Evolutionary conservation across 331 rosid species (phyloP), one percentile per base, ranked within the genome.

Genomic region (Erythrophleum ivorense): DNA sequence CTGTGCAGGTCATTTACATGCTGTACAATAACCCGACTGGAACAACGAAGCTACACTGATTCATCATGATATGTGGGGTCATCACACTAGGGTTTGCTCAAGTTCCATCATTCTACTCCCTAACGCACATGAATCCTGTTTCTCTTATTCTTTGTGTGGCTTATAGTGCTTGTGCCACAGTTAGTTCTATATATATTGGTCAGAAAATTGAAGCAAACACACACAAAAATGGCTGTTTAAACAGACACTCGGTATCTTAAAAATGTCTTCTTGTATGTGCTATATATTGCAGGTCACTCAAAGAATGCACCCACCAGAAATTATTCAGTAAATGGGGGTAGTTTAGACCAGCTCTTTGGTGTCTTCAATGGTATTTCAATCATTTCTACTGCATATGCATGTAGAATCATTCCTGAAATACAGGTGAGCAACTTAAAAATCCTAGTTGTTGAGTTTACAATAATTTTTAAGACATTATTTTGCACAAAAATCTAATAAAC

Each of bases 71-170:
- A 33, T 89, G 83, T 65, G 97, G 97, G 46, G 81, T 80, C 3
- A 24, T 88, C 14, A 78, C 91, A 43, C 71, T 94, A 49, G 3
- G 84, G 74, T 76, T 94, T 84, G 98, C 97, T 83, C 98, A 94
- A 81, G 80, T 91, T 79, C 98, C 98, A 79, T 94, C 98, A 43
- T 94, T 94, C 83, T 96, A 94, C 78, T 92, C 98, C 72, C 73
- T 94, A 14, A 87, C 97, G 72, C 90, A 94, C 69, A 75, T 92
- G 49, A 92, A 92, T 75, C 89, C 92, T 49, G 29, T 94, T 41
- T 91, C 97, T 80, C 87, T 94, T 46, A 9, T 81, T 73, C 91
- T 94, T 3, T 85, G 89, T 66, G 80, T 94, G 78, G 78, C 87
- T 55, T 94, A 76, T 57, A 86, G 94, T 8, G 80, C 88, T 46